These are phyloP conservation scores for Streptanthus diversifolius DNA, from an alignment of 345 rosid species.

Conservation along the genomic window DNA sequence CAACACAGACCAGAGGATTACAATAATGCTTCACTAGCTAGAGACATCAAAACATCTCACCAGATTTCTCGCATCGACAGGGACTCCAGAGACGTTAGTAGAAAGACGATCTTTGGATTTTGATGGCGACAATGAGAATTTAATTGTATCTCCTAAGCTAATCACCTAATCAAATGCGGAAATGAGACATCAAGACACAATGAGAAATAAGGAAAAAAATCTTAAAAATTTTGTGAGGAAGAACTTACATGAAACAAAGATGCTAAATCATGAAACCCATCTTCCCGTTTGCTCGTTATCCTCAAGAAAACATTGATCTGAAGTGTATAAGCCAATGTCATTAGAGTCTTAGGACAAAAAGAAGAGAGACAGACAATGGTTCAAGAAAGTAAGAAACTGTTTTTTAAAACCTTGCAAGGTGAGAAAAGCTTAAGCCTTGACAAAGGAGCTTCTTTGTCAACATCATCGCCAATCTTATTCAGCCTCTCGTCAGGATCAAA, in stretches of 20 bases:
- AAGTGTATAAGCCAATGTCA: neutral
- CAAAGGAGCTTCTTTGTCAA: constrained; percentile 79
- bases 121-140: constrained; percentile 87
- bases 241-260: constrained; percentile 84
- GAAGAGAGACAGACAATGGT: constrained; percentile 4
- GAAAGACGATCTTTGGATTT: constrained; percentile 71
- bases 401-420: constrained; percentile 74
- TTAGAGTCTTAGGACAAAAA: neutral
- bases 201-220: neutral
- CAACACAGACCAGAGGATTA: too few species aligned
- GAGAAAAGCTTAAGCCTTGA: constrained; percentile 92
- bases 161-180: constrained; percentile 48
- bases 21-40: neutral
- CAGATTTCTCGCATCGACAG: constrained; percentile 77
- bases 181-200: neutral
- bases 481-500: constrained; percentile 81
- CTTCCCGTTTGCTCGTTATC: constrained; percentile 76
- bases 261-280: constrained; percentile 93
- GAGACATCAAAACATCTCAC: neutral
- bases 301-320: constrained; percentile 94
- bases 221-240: neutral
- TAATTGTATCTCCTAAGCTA: constrained; percentile 81
- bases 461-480: constrained; percentile 69
- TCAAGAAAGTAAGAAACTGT: constrained; percentile 8
- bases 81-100: constrained; percentile 79